Base-by-base conservation (phyloP, 768 basidiomycete genomes). In the Exsudoporus frostii region DNA sequence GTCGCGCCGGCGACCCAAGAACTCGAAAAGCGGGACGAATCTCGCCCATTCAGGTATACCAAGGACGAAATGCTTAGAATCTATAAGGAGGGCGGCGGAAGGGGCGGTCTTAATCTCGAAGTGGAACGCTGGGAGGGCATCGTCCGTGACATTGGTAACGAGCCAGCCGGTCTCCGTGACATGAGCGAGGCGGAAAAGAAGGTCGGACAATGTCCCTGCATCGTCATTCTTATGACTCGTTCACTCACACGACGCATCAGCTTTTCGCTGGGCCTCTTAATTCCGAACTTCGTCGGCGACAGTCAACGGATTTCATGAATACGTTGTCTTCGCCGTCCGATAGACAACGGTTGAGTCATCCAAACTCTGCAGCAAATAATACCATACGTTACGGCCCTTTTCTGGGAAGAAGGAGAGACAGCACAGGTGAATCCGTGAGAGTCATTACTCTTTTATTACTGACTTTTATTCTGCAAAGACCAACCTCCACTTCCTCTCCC, bases 121-220 rank as follows among this genome's bases (percentile, higher is more conserved):
- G 90, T 93, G 14, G 92, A 92, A 71, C 79, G 87, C 57, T 92
- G 89, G 87, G 88, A 92, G 54, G 92, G 92, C 51, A 85, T 95
- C 59, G 89, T 92, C 24, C 84, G 86, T 53, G 91, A 92, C 65
- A 73, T 79, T 22, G 84, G 80, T 27, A 78, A 67, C 39, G 88
- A 91, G 52, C 94, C 94, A 17, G 71, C 86, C 33, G 81, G 82
- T 37, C 64, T 92, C 61, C 86, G 85, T 59, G 94, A 95, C 65
- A 81, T 90, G 82, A 76, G 75, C 52, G 91, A 92, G 48, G 73
- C 75, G 20, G 93, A 96, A 77, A 92, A 86, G 76, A 95, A 93
- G 88, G 93, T 93, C 63, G 63, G 79, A 30, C 48, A 50, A 30
- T 44, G 22, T 48, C 53, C 34, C 25, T 50, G 30, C 27, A 32